phyloP scores from a whole-genome alignment of 164 flowering plant genomes.

The Macadamia integrifolia region DNA sequence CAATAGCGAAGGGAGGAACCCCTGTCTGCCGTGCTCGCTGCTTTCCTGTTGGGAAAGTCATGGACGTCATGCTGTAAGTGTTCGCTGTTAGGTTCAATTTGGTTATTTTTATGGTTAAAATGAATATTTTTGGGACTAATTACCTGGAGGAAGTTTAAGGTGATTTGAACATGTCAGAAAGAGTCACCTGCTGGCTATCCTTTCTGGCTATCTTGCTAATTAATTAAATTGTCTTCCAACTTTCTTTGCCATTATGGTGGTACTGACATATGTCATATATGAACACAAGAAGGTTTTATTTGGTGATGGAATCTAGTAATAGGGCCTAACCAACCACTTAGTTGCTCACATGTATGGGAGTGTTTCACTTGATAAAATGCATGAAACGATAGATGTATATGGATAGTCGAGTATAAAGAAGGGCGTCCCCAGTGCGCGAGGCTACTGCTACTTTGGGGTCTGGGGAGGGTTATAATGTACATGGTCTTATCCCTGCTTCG shows the following conservation, averaged over 20 bases:
- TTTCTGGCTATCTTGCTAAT: background rate
- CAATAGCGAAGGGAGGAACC: conserved; percentile 91
- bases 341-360: background rate
- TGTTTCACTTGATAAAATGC: background rate
- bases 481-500: no score
- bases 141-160: background rate
- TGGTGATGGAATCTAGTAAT: background rate
- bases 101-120: background rate
- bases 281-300: background rate
- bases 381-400: background rate
- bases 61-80: conserved; percentile 80
- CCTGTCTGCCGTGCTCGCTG: conserved; percentile 94
- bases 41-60: conserved; percentile 85
- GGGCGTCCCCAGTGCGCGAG: no score
- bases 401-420: no score
- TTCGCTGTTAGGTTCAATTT: background rate
- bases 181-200: background rate
- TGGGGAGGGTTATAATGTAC: no score
- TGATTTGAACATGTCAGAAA: background rate
- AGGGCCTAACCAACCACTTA: background rate
- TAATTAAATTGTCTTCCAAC: background rate
- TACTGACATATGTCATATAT: background rate
- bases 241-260: background rate
- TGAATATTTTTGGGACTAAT: background rate
- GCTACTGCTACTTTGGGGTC: no score